Evolutionary conservation across 2,329 filamentous ascomycete genomes (phyloP).

Genomic region (Phyllosticta capitalensis): DNA sequence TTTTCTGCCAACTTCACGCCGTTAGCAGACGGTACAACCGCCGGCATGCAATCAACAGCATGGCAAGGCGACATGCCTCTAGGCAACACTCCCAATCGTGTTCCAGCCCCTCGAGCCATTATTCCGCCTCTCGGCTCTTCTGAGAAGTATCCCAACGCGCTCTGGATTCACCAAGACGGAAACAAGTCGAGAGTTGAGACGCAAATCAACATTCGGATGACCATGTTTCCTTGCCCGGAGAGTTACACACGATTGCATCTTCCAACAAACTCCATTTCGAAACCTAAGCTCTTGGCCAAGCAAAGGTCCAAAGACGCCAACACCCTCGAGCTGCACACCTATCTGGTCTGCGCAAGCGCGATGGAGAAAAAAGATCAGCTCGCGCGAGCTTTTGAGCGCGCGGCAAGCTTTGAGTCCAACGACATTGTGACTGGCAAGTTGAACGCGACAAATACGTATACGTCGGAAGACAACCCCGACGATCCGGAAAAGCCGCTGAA

Average conservation of each 20-base stretch:
- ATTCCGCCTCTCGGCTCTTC: neutral
- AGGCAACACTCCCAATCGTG: neutral
- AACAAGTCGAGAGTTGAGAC: conserved; percentile 89
- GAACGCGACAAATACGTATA: conserved; percentile 25
- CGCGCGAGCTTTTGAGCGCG: conserved; percentile 56
- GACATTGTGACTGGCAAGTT: conserved; percentile 16
- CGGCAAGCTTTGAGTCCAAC: conserved; percentile 36
- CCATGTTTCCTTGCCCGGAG: conserved; percentile 62
- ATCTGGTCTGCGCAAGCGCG: conserved; percentile 83
- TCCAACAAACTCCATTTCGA: conserved; percentile 84
- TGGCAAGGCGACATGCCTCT: neutral
- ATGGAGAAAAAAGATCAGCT: conserved; percentile 64
- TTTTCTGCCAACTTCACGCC: neutral
- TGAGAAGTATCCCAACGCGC: neutral
- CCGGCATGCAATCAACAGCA: neutral
- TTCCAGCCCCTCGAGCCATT: neutral
- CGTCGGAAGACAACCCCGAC: conserved; percentile 41
- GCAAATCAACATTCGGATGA: conserved; percentile 82
- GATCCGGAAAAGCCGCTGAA: conserved; percentile 68
- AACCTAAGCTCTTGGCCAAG: conserved; percentile 81
- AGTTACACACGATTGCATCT: conserved; percentile 75
- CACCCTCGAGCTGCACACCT: conserved; percentile 68
- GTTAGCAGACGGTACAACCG: neutral
- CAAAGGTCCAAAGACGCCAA: conserved; percentile 59
- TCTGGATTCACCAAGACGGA: conserved; percentile 5